A percentile compares a stretch with the other conserved stretches of the same genome.
These are phyloP conservation scores for Corrigiola litoralis DNA, from an alignment of 179 eudicot species.

Conservation along the genomic window DNA sequence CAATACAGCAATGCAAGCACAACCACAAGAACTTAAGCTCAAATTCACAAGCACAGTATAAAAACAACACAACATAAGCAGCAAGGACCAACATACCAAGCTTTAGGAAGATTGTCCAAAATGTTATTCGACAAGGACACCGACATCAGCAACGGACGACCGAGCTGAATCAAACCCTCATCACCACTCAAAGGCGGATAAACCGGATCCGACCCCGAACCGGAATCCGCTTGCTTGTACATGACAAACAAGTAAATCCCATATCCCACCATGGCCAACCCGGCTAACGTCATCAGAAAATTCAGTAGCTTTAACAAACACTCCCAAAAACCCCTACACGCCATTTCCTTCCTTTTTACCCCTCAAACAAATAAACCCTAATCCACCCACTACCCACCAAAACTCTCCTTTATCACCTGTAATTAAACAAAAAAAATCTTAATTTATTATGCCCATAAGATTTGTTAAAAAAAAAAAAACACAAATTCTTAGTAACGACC, in stretches of 20 bases:
- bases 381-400: not conserved
- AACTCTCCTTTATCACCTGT: slow-evolving; percentile 7
- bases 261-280: slow-evolving; percentile 83
- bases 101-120: slow-evolving; percentile 63
- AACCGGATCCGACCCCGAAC: slow-evolving; percentile 22
- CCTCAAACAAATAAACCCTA: not conserved
- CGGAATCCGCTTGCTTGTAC: slow-evolving; percentile 45
- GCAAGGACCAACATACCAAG: slow-evolving; percentile 50
- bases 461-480: too few relatives aligned
- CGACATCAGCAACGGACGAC: slow-evolving; percentile 78
- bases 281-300: slow-evolving; percentile 67
- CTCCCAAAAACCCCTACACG: slow-evolving; percentile 78
- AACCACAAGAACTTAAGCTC: not conserved
- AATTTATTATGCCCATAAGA: too few relatives aligned
- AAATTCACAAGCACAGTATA: not conserved
- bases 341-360: slow-evolving; percentile 39
- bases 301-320: slow-evolving; percentile 84
- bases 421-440: not conserved
- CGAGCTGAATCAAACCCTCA: slow-evolving; percentile 48
- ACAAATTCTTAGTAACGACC: too few relatives aligned
- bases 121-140: slow-evolving; percentile 54
- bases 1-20: not conserved
- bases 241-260: slow-evolving; percentile 89
- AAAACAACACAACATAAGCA: not conserved
- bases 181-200: slow-evolving; percentile 36